Evolutionary conservation across 768 basidiomycete species (phyloP).

Genomic region (Collybia mongolica): DNA sequence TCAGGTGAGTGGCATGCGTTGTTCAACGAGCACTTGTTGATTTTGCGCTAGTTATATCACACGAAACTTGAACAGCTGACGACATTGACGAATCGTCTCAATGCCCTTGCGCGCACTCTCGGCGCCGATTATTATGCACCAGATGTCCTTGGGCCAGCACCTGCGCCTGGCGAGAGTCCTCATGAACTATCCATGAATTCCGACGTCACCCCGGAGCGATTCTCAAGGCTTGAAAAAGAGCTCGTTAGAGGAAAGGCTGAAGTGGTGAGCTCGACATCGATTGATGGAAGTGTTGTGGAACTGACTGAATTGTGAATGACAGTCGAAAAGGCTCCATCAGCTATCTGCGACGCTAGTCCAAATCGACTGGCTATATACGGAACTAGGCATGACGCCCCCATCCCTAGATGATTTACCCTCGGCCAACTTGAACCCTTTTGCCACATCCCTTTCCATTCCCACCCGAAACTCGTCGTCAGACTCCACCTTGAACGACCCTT

Average conservation of each 20-base stretch:
- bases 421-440: constrained; percentile 18
- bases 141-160: constrained; percentile 52
- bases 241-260: constrained; percentile 84
- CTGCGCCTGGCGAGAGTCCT: constrained; percentile 38
- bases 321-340: constrained; percentile 69
- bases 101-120: constrained; percentile 54
- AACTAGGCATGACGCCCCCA: constrained; percentile 74
- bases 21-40: constrained; percentile 3
- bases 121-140: constrained; percentile 55
- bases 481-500: constrained; percentile 40
- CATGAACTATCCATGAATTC: constrained; percentile 42
- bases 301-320: not conserved
- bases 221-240: constrained; percentile 80
- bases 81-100: constrained; percentile 67
- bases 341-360: constrained; percentile 67
- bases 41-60: constrained; percentile 56
- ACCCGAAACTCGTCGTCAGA: constrained; percentile 35
- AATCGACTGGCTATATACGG: constrained; percentile 79
- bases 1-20: constrained; percentile 50
- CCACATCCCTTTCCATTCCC: constrained; percentile 26
- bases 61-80: constrained; percentile 76
- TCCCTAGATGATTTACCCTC: constrained; percentile 44
- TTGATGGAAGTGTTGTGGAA: too few species aligned
- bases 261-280: constrained; percentile 51
- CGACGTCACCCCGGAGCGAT: constrained; percentile 81